Evolutionary conservation across 1,284 basidiomycete species (phyloP), one percentile per base, ranked within the genome.

Genomic region (Apiotrichum sp.): DNA sequence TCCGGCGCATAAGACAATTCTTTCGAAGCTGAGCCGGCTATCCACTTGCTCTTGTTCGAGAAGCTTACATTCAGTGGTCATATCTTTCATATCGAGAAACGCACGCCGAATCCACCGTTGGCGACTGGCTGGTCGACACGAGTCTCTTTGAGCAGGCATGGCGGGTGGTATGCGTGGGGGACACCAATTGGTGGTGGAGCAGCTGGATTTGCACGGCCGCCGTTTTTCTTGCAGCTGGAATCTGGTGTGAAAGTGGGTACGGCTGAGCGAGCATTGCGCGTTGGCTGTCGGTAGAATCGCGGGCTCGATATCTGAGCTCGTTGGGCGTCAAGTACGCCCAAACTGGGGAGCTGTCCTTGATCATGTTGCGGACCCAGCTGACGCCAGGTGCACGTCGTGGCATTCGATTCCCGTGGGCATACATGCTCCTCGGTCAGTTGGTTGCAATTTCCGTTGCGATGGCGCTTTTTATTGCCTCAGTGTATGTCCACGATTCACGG

Each of bases 391-490:
- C 72, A 40, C 73, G 77, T 39, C 69, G 80, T 44, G 68, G 73
- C n/a, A 78, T 87, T 57, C 81, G 79, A 58, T 78, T 82, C 57
- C 63, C 82, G 0, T 85, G 83, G 82, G 83, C 82, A 0, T 87
- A 86, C 73, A 86, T 88, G 85, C 74, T 87, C 40, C 78, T 88
- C 3, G 86, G 86, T 6, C 86, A 88, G 71, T 67, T 87, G 13
- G 85, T 88, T 48, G 86, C 86, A 40, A 84, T 88, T 45, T 84
- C 83, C 11, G 83, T 87, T 40, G 83, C 85, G 3, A 80, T 82
- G 8, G 83, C 82, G 55, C 78, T 88, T 29, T 87, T 87, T 76
- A 81, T 82, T 61, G 70, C 83, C 1, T 82, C 84, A n/a, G 57
- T 86, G 29, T 66, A 79, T 52, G 72, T 81, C 9, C 77, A 80